Percentiles rank a stretch among this genome's conserved stretches.
Evolutionary conservation across 2,329 filamentous ascomycete genomes (phyloP).

Genomic region (Metarhizium humberi): DNA sequence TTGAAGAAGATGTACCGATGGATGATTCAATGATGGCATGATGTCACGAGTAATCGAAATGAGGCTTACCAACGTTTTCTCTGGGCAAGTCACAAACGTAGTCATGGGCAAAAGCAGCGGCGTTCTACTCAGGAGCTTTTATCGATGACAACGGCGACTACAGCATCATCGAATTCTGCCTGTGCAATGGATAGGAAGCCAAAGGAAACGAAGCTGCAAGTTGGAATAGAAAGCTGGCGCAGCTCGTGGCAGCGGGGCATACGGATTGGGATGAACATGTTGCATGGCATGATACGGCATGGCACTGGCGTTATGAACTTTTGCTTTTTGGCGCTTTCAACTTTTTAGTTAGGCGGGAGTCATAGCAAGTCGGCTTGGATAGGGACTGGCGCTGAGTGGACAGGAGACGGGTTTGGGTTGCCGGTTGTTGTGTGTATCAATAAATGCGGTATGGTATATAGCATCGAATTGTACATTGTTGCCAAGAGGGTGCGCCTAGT

Average conservation of each 20-base stretch:
- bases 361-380: slow-evolving; percentile 2
- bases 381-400: neutral
- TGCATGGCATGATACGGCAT: slow-evolving; percentile 4
- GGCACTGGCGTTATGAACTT: slow-evolving; percentile 3
- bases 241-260: neutral
- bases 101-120: neutral
- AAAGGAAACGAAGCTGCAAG: neutral
- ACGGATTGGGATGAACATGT: neutral
- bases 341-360: neutral
- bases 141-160: neutral
- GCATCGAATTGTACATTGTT: neutral
- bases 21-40: slow-evolving; percentile 55
- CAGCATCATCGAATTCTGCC: neutral
- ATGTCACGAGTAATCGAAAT: slow-evolving; percentile 22
- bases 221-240: neutral
- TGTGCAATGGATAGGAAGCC: neutral
- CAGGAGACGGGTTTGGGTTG: neutral
- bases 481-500: neutral
- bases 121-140: neutral
- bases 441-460: neutral
- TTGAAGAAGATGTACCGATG: slow-evolving; percentile 71
- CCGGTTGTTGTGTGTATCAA: neutral
- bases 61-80: neutral
- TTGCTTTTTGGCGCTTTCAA: neutral
- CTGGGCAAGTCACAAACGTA: neutral